phyloP scores from a whole-genome alignment of 441 rosid species.

The Pelargonium australe region DNA sequence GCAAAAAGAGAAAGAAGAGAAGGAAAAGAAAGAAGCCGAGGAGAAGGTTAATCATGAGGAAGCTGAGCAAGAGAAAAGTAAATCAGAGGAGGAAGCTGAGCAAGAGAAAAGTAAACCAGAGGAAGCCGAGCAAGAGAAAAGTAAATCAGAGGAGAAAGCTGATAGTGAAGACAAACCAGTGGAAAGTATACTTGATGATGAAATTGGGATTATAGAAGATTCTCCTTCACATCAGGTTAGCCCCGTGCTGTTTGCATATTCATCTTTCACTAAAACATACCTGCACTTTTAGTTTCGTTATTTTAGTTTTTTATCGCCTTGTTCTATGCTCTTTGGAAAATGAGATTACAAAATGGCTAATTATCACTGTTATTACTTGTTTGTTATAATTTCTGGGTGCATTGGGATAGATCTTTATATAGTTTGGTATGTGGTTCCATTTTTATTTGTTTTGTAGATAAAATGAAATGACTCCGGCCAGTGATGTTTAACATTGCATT shows the following conservation, averaged over 20 bases:
- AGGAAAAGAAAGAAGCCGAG: slow-evolving; percentile 67
- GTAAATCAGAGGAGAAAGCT: slow-evolving; percentile 25
- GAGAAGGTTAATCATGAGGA: slow-evolving; percentile 35
- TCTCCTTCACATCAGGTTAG: slow-evolving; percentile 50
- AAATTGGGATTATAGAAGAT: slow-evolving; percentile 51
- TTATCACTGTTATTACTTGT: too few species aligned
- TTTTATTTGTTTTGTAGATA: too few species aligned
- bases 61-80: slow-evolving; percentile 28
- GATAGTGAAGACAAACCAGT: slow-evolving; percentile 31
- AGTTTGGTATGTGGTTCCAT: too few species aligned
- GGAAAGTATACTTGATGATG: slow-evolving; percentile 32
- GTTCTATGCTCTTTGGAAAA: neutral
- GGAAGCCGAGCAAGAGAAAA: slow-evolving; percentile 34
- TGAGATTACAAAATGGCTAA: too few species aligned
- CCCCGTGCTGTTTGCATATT: slow-evolving; percentile 9
- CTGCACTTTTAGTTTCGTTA: slow-evolving; percentile 7
- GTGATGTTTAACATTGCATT: slow-evolving; percentile 7
- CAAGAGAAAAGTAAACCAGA: slow-evolving; percentile 25
- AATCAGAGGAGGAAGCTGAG: slow-evolving; percentile 34
- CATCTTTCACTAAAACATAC: neutral
- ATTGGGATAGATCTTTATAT: too few species aligned
- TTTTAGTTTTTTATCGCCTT: neutral
- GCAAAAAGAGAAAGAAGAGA: slow-evolving; percentile 78
- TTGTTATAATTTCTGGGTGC: too few species aligned
- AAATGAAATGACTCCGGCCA: neutral